These are phyloP conservation scores for Plantago ovata DNA, from an alignment of 257 asterid species.

Conservation along the genomic window DNA sequence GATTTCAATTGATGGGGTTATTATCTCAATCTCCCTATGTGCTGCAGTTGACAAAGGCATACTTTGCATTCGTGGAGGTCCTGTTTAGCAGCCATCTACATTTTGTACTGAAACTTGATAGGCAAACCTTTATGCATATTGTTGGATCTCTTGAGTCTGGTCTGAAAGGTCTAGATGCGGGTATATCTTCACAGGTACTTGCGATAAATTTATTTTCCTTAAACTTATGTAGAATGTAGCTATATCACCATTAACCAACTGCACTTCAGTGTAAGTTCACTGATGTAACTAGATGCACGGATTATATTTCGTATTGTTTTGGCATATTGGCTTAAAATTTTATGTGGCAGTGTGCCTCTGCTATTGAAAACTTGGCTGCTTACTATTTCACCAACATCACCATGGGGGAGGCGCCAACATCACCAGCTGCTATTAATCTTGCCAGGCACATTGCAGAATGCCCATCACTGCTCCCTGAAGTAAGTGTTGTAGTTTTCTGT, in stretches of 20 bases:
- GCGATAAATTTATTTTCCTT: constrained; percentile 7
- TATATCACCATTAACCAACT: constrained; percentile 3
- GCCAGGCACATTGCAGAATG: constrained; percentile 81
- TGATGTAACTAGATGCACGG: not conserved
- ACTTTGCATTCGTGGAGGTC: constrained; percentile 87
- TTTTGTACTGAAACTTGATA: constrained; percentile 68
- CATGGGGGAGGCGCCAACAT: constrained; percentile 66
- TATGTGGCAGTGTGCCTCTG: constrained; percentile 82
- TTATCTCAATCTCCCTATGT: constrained; percentile 21
- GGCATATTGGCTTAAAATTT: not conserved
- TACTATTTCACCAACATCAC: constrained; percentile 82
- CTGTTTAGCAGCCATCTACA: constrained; percentile 74
- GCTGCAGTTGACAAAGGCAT: constrained; percentile 89
- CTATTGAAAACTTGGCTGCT: constrained; percentile 83
- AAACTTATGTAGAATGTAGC: constrained; percentile 12
- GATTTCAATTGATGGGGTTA: constrained; percentile 13
- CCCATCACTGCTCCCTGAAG: constrained; percentile 82
- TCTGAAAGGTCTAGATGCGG: constrained; percentile 83
- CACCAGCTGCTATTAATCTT: constrained; percentile 74
- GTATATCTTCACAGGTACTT: constrained; percentile 87
- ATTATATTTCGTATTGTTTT: constrained; percentile 6
- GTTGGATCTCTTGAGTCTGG: constrained; percentile 95
- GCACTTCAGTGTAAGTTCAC: constrained; percentile 15
- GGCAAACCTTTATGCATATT: constrained; percentile 77
- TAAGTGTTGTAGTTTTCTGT: constrained; percentile 30